These are phyloP conservation scores for Skeletonema menzelii DNA, from an alignment of 108 stramenopile genomes.

Conservation along the genomic window DNA sequence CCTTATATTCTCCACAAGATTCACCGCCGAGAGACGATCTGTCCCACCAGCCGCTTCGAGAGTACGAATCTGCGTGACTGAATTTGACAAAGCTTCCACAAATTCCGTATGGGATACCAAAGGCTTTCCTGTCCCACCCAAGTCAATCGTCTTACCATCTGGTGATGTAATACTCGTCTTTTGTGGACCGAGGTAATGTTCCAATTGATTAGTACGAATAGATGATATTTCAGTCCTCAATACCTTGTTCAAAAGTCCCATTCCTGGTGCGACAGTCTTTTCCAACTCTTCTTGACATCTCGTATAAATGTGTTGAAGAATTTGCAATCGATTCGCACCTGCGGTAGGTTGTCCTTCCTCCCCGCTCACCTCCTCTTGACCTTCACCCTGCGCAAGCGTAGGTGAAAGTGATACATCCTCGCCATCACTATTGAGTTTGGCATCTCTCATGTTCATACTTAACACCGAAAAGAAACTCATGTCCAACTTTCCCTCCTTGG, in stretches of 20 bases:
- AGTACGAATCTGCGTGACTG: conserved; percentile 76
- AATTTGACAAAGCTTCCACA: conserved; percentile 59
- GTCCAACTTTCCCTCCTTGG: conserved; percentile 71
- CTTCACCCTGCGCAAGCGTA: conserved; percentile 7
- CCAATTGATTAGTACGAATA: conserved; percentile 75
- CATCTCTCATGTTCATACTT: conserved; percentile 79
- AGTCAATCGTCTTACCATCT: conserved; percentile 70
- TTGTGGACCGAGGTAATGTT: conserved; percentile 77
- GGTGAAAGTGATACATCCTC: neutral
- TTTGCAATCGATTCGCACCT: conserved; percentile 59
- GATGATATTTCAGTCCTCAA: conserved; percentile 70
- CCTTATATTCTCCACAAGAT: conserved; percentile 73
- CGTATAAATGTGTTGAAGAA: conserved; percentile 85
- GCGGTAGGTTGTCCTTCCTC: conserved; percentile 33
- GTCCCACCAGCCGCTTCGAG: conserved; percentile 74
- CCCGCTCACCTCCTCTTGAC: conserved; percentile 18
- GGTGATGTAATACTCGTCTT: conserved; percentile 67
- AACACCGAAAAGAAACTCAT: conserved; percentile 84
- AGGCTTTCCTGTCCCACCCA: conserved; percentile 38
- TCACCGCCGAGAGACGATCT: conserved; percentile 60
- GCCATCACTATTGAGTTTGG: conserved; percentile 27
- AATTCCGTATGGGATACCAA: conserved; percentile 70
- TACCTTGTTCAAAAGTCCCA: conserved; percentile 82
- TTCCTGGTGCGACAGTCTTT: conserved; percentile 73
- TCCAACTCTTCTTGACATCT: conserved; percentile 89